Evolutionary conservation across 257 asterid genomes (phyloP), one percentile per base, ranked within the genome.

Genomic region (Handroanthus guayacan): DNA sequence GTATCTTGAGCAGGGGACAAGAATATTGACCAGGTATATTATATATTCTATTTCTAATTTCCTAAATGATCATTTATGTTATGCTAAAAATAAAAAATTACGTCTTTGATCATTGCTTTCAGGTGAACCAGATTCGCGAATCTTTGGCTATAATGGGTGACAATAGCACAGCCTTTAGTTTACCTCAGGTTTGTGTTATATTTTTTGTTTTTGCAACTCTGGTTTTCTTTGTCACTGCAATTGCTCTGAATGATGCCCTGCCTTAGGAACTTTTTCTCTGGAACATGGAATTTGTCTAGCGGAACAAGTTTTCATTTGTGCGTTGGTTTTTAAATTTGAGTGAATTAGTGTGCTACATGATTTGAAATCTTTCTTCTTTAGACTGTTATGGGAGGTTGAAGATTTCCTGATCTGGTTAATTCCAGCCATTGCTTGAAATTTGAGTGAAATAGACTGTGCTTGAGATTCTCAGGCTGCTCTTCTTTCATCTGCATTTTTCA

Each of bases 61-160:
- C 67, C 72, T 47, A n/a, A 36, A 58, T 52, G 5, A 44, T 67
- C 38, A 61, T 38, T 61, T 11, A 31, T 82, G 51, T 60, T 58
- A 14, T 79, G 72, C 72, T 69, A 48, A 44, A 62, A 38, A 41
- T 58, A n/a, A 74, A 36, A 70, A 38, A 8, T 58, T 13, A 47
- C 47, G 13, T 47, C 58, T 62, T 69, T 56, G 65, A 18, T 17
- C 17, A 38, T 31, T 75, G 58, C 78, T 78, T 81, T 74, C 93
- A 95, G 97, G 93, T 95, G 62, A 95, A 95, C 84, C 97, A 87
- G 89, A 95, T 95, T 70, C 99, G 99, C 10, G 97, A 95, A 34
- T 95, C 98, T 76, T 86, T 95, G 84, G 96, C 97, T 63, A 81
- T 90, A 81, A 93, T 95, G 99, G 99, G 99, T 25, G 93, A 87